phyloP scores from a whole-genome alignment of 129 eudicot species.

The Apium graveolens region DNA sequence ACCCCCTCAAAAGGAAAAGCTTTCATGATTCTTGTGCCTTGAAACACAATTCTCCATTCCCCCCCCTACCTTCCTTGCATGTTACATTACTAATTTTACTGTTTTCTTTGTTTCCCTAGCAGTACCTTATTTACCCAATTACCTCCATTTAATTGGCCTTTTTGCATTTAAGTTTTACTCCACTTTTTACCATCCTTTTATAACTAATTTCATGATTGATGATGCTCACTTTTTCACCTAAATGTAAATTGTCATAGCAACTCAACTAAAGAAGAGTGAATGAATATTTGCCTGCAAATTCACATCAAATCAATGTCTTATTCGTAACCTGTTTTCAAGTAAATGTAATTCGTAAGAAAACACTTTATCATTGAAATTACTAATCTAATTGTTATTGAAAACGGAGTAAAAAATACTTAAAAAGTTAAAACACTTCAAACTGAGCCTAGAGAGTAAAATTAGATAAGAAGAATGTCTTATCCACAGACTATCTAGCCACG shows the following conservation, averaged over 20 bases:
- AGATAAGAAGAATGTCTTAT: neutral
- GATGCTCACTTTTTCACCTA: neutral
- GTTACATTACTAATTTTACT: neutral
- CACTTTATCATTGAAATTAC: neutral
- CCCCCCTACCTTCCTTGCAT: neutral
- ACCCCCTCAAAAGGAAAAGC: neutral
- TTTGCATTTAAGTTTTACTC: neutral
- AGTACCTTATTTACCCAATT: neutral
- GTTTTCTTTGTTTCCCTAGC: neutral
- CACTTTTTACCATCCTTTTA: neutral
- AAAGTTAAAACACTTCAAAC: too few relatives aligned
- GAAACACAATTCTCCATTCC: neutral
- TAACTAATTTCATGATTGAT: neutral
- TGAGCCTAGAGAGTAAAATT: neutral
- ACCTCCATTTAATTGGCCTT: neutral
- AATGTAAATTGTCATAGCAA: neutral
- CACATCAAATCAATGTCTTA: neutral
- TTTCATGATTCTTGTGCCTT: conserved; percentile 9
- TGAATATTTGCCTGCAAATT: neutral
- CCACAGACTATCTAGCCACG: neutral
- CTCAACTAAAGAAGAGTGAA: neutral
- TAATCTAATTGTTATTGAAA: neutral
- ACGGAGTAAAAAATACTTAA: neutral
- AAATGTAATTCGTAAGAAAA: too few relatives aligned
- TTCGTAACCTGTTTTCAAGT: too few relatives aligned